phyloP scores from a whole-genome alignment of 495 filamentous ascomycete genomes.

The Neurospora intermedia region DNA sequence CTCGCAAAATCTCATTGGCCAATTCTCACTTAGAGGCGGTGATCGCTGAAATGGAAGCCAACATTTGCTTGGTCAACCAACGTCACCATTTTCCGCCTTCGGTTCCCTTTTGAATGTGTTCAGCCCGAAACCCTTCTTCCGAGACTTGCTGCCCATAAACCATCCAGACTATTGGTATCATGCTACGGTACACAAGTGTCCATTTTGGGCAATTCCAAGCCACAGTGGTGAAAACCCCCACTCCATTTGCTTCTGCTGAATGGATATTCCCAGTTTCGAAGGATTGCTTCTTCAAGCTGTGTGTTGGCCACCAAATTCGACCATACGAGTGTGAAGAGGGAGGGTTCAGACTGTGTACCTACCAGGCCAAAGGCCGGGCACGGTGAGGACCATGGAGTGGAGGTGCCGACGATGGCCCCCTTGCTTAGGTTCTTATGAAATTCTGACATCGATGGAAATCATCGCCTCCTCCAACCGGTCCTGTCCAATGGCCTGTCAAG shows the following conservation, averaged over 20 bases:
- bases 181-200: neutral
- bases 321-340: neutral
- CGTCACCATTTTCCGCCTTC: neutral
- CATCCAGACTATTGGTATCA: neutral
- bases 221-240: neutral
- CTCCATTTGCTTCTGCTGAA: neutral
- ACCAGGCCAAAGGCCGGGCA: neutral
- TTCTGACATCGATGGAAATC: neutral
- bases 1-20: neutral
- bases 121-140: no score
- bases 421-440: neutral
- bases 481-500: neutral
- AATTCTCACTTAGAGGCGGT: neutral
- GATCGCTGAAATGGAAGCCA: neutral
- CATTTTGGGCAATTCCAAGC: neutral
- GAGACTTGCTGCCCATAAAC: neutral
- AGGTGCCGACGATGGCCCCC: neutral
- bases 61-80: neutral
- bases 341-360: neutral
- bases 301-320: neutral
- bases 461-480: neutral
- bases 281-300: neutral
- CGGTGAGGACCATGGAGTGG: neutral
- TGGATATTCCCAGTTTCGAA: neutral
- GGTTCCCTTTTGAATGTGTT: no score